These are phyloP conservation scores for Nepenthes alata DNA, from an alignment of 179 eudicot species.

Conservation along the genomic window DNA sequence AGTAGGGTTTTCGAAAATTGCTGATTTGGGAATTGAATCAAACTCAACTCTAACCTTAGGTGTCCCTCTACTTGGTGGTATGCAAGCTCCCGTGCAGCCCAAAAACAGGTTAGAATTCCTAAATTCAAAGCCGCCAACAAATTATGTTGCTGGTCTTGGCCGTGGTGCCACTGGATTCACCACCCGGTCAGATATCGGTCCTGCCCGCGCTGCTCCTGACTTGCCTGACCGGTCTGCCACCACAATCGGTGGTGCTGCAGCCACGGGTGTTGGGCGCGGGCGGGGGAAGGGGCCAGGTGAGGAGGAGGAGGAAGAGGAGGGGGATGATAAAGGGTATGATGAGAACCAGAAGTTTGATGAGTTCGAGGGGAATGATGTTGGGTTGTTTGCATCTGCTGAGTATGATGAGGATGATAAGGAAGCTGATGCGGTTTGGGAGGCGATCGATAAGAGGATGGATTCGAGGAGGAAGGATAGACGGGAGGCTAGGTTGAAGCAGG, in stretches of 20 bases:
- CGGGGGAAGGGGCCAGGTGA: constrained; percentile 43
- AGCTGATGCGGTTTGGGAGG: constrained; percentile 87
- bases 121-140: constrained; percentile 67
- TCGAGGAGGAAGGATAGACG: constrained; percentile 77
- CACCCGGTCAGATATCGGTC: constrained; percentile 94
- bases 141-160: constrained; percentile 89
- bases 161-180: constrained; percentile 99
- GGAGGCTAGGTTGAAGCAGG: constrained; percentile 82
- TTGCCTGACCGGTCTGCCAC: constrained; percentile 58
- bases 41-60: constrained; percentile 39
- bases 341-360: constrained; percentile 91
- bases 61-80: constrained; percentile 51
- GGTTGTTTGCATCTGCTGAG: constrained; percentile 80
- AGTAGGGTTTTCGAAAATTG: constrained; percentile 10
- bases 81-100: constrained; percentile 69
- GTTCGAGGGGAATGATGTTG: constrained; percentile 92
- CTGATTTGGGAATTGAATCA: constrained; percentile 32
- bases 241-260: constrained; percentile 34
- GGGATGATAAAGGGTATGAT: constrained; percentile 67
- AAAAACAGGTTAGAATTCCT: constrained; percentile 52
- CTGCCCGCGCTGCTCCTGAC: constrained; percentile 79
- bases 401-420: constrained; percentile 92
- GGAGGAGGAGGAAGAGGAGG: constrained; percentile 63
- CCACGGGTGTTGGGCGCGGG: constrained; percentile 44
- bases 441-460: constrained; percentile 74